Evolutionary conservation across 2,329 filamentous ascomycete species (phyloP).

Genomic region (Exophiala mesophila): DNA sequence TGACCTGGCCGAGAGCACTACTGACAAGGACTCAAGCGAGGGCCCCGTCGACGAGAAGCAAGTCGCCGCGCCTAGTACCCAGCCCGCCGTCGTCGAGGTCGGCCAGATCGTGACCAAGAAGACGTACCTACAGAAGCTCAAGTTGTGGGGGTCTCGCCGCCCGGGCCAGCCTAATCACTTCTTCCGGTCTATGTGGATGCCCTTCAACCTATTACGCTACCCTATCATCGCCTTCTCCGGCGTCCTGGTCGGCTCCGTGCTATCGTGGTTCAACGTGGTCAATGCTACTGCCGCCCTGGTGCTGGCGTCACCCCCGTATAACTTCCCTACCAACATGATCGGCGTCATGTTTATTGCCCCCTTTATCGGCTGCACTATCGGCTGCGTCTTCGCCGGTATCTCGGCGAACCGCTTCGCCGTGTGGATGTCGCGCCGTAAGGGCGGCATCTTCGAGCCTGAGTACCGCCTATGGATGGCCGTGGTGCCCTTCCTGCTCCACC

Average conservation of each 20-base stretch:
- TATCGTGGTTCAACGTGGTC: neutral
- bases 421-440: constrained; percentile 40
- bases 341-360: constrained; percentile 32
- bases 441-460: constrained; percentile 46
- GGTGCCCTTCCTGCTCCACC: constrained; percentile 25
- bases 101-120: constrained; percentile 7
- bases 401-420: constrained; percentile 37
- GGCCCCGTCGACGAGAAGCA: constrained; percentile 5
- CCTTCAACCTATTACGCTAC: constrained; percentile 5
- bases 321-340: constrained; percentile 29
- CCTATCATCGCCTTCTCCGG: neutral
- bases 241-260: neutral
- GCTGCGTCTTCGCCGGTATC: constrained; percentile 36
- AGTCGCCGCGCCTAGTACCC: neutral
- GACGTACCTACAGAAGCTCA: constrained; percentile 12
- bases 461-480: constrained; percentile 41
- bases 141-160: constrained; percentile 16
- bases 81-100: constrained; percentile 1
- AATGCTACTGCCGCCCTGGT: constrained; percentile 29
- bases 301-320: constrained; percentile 33
- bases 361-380: constrained; percentile 38
- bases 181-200: constrained; percentile 19
- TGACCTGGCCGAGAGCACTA: constrained; percentile 1
- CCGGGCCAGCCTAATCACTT: constrained; percentile 23
- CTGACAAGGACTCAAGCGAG: constrained; percentile 6